Percentiles rank a stretch among this genome's conserved stretches.
phyloP scores from a whole-genome alignment of 2,329 filamentous ascomycete genomes.

The Penicillium sp. region DNA sequence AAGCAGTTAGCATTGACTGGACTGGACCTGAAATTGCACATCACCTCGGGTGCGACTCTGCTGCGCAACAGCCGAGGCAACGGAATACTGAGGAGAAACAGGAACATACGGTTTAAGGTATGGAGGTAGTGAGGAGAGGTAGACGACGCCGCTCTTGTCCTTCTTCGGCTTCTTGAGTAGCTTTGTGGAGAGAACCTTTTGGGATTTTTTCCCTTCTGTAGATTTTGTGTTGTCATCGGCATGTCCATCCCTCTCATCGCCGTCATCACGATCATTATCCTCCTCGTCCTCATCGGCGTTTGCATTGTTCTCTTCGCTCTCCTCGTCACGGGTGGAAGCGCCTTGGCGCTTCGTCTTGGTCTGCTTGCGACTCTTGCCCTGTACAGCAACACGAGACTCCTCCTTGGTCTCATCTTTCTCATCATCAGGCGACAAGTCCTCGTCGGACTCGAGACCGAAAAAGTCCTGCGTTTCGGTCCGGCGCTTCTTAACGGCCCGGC shows the following conservation, averaged over 20 bases:
- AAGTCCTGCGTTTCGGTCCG: constrained; percentile 21
- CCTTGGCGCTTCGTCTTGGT: constrained; percentile 9
- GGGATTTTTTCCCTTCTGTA: constrained; percentile 2
- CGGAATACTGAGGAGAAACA: no score
- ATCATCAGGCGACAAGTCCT: constrained; percentile 32
- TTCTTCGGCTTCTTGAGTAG: constrained; percentile 16
- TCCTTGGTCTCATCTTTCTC: constrained; percentile 8
- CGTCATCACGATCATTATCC: constrained; percentile 5
- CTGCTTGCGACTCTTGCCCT: constrained; percentile 13
- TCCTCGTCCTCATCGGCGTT: constrained; percentile 9
- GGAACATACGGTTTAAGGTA: constrained; percentile 41
- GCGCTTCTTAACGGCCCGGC: constrained; percentile 29
- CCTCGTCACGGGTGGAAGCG: constrained; percentile 8
- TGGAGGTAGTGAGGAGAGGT: constrained; percentile 42
- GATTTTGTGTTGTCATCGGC: constrained; percentile 5
- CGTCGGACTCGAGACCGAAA: constrained; percentile 43
- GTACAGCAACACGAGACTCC: constrained; percentile 10
- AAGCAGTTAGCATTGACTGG: not conserved
- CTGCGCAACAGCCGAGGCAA: not conserved
- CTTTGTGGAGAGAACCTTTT: constrained; percentile 7
- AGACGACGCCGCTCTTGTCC: constrained; percentile 40
- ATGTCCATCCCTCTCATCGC: constrained; percentile 12
- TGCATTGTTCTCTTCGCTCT: constrained; percentile 12
- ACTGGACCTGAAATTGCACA: not conserved
- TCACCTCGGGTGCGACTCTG: not conserved